Conservation (phyloP, 2,329 filamentous ascomycete species). For the Ustulina deusta region DNA sequence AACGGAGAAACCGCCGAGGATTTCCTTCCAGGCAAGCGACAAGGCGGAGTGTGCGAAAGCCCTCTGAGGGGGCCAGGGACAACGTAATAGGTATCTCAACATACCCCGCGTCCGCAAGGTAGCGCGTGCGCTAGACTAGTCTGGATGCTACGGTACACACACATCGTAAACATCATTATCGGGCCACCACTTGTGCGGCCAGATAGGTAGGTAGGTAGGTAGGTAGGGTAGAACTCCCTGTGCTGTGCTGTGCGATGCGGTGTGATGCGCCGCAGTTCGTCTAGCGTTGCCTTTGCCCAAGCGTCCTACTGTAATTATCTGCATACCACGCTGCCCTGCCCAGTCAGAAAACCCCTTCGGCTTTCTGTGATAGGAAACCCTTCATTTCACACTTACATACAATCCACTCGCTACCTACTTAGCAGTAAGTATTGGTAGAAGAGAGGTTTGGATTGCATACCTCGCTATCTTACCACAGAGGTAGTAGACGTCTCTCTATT, state of each 20-base stretch:
- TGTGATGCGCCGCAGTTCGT: slow-evolving; percentile 23
- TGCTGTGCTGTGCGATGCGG: slow-evolving; percentile 2
- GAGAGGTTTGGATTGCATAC: background rate
- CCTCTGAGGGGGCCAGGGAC: slow-evolving; percentile 3
- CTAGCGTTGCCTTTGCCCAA: slow-evolving; percentile 7
- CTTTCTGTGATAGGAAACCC: slow-evolving; percentile 32
- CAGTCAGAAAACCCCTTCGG: slow-evolving; percentile 14
- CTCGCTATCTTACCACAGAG: too few relatives aligned
- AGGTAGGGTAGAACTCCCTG: too few relatives aligned
- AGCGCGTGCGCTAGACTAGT: slow-evolving; percentile 18
- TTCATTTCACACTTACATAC: background rate
- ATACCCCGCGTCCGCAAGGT: slow-evolving; percentile 24
- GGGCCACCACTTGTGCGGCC: slow-evolving; percentile 22
- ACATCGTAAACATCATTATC: slow-evolving; percentile 6
- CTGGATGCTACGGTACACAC: slow-evolving; percentile 9
- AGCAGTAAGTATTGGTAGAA: too few relatives aligned
- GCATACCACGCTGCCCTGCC: slow-evolving; percentile 12
- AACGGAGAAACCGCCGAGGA: background rate
- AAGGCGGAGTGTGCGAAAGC: background rate
- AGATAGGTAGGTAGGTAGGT: slow-evolving; percentile 5
- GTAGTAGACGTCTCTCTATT: background rate
- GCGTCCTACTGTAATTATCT: slow-evolving; percentile 13
- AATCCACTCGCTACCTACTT: too few relatives aligned
- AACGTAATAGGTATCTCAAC: slow-evolving; percentile 19
- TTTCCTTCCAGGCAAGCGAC: background rate